Base-by-base conservation (phyloP, 2,329 filamentous ascomycete species). In the Plectosphaerella plurivora region DNA sequence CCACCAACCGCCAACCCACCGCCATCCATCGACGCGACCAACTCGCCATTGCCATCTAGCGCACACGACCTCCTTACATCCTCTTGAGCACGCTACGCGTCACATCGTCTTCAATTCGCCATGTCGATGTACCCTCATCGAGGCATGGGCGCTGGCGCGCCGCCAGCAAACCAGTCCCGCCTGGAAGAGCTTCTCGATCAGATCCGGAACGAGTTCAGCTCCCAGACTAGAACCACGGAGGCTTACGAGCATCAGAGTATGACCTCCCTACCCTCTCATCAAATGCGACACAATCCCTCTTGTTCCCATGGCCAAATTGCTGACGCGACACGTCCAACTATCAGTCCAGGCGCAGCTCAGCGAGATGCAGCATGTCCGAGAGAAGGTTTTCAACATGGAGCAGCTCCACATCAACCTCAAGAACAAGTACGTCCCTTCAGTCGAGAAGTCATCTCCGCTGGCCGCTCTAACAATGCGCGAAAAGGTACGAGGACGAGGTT, bases 401-500 rank as follows among this genome's bases (percentile, higher is more conserved):
- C 91, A 95, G 68, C 84, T 87, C 47, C 94, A 97, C 65, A 81
- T 93, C 63, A 84, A 83, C 50, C 84, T 97, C 65, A 97, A 97
- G 77, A 81, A 86, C 71, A 96, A 97, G 93, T 97, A 78, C 68
- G 87, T 73, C 36, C 47, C 22, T 25, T 47, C 11, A 18, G 18
- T 28, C 18, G 18, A 14, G 22, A 33, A 33, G 11, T 3, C 9
- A 12, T 8, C 9, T 33, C 4, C 28, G 28, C 28, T 33, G 28
- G 28, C 28, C 28, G 22, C n/a, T 6, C n/a, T 6, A 33, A 14
- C 25, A 9, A 2, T 41, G 45, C 57, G 12, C 39, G 28, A 37
- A n/a, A 44, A 97, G 93, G 66, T 97, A 97, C 66, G 94, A 99
- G 66, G 91, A 96, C 59, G 91, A 97, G 66, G 88, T 97, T 55